Conservation (phyloP, 2,329 filamentous ascomycete genomes). For the Sordariomycetes sp. region DNA sequence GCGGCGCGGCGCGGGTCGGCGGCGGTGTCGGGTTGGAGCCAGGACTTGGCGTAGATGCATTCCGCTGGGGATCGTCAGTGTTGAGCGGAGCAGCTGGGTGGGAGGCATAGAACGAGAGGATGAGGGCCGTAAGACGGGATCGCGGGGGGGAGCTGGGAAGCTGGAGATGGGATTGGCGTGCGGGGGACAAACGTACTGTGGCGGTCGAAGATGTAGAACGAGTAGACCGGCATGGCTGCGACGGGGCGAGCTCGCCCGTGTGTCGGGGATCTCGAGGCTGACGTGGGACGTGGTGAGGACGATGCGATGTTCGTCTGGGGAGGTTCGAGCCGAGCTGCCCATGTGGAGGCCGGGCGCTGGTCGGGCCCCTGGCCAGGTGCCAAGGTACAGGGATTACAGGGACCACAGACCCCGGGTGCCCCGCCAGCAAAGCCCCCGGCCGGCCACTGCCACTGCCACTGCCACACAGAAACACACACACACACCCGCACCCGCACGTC, state of each 20-base stretch:
- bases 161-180: too few relatives aligned
- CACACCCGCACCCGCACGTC: too few relatives aligned
- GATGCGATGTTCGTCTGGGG: background rate
- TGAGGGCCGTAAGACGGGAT: background rate
- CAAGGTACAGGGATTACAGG: too few relatives aligned
- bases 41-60: slow-evolving; percentile 89
- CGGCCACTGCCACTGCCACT: too few relatives aligned
- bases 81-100: slow-evolving; percentile 7
- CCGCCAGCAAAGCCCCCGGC: too few relatives aligned
- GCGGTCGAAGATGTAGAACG: slow-evolving; percentile 97
- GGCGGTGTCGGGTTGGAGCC: slow-evolving; percentile 46
- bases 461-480: too few relatives aligned
- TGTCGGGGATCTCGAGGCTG: background rate
- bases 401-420: too few relatives aligned
- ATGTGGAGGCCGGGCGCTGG: too few relatives aligned
- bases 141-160: background rate
- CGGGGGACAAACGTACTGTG: slow-evolving; percentile 82
- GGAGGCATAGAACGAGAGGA: background rate
- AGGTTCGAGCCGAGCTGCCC: background rate
- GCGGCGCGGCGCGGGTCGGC: slow-evolving; percentile 29
- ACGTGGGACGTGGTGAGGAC: background rate
- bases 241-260: background rate
- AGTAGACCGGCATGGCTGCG: slow-evolving; percentile 75
- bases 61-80: slow-evolving; percentile 51
- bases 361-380: too few relatives aligned